Conservation (phyloP, 164 flowering plant species). For the Protea cynaroides region DNA sequence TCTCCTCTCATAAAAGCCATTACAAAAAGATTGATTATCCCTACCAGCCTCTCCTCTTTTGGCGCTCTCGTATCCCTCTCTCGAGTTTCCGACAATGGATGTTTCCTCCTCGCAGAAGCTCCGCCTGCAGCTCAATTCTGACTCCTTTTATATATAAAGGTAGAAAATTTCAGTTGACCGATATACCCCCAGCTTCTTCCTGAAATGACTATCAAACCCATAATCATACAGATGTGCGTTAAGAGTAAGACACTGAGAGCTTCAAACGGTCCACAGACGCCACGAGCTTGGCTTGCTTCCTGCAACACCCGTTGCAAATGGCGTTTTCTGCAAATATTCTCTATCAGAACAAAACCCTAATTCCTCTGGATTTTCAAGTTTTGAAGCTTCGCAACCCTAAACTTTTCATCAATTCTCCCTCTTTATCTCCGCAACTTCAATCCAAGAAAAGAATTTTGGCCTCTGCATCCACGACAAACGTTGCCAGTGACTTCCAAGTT, state of each 20-base stretch:
- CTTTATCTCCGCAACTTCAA: not conserved
- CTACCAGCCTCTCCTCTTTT: not conserved
- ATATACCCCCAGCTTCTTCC: too few relatives aligned
- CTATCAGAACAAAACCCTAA: conserved; percentile 9
- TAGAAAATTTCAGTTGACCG: not conserved
- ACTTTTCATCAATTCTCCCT: conserved; percentile 1
- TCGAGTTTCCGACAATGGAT: too few relatives aligned
- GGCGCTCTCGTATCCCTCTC: too few relatives aligned
- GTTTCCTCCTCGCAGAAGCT: too few relatives aligned
- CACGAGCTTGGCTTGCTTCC: not conserved
- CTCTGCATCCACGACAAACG: conserved; percentile 13
- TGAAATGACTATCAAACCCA: too few relatives aligned
- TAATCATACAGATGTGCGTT: too few relatives aligned
- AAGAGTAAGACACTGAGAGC: too few relatives aligned
- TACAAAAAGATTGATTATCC: not conserved
- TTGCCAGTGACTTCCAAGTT: conserved; percentile 14
- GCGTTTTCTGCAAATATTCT: conserved; percentile 13
- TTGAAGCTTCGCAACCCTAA: conserved; percentile 11
- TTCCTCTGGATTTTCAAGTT: not conserved
- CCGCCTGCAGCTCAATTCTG: too few relatives aligned
- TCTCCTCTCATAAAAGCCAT: conserved; percentile 36
- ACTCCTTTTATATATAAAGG: not conserved
- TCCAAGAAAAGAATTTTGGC: conserved; percentile 8
- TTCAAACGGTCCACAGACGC: too few relatives aligned
- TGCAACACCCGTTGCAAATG: not conserved